These are phyloP conservation scores for Avena eriantha DNA, from an alignment of 176 grass and related monocot genomes.

Conservation along the genomic window DNA sequence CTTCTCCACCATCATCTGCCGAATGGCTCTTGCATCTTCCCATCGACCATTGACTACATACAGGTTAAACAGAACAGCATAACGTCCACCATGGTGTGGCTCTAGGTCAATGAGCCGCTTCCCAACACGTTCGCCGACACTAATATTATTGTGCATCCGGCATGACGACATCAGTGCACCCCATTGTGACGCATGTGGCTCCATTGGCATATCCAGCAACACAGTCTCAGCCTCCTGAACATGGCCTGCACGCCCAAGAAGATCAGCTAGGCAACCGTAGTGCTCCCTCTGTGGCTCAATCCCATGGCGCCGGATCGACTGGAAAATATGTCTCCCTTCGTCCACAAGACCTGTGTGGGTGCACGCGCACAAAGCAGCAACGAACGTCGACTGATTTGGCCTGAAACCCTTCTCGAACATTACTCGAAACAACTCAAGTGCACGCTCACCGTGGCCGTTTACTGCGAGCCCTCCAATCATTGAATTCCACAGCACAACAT, in stretches of 20 bases:
- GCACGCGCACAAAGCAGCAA: slow-evolving; percentile 63
- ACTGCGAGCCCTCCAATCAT: slow-evolving; percentile 71
- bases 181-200: slow-evolving; percentile 71
- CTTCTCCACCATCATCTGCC: slow-evolving; percentile 53
- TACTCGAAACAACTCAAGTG: slow-evolving; percentile 49
- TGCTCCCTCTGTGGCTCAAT: slow-evolving; percentile 68
- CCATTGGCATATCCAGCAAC: slow-evolving; percentile 73
- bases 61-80: slow-evolving; percentile 64
- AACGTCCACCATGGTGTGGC: slow-evolving; percentile 66
- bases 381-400: slow-evolving; percentile 56
- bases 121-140: slow-evolving; percentile 60
- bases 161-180: slow-evolving; percentile 72
- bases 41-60: slow-evolving; percentile 59
- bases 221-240: slow-evolving; percentile 59
- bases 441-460: slow-evolving; percentile 45
- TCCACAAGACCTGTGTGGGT: slow-evolving; percentile 57
- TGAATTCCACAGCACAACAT: slow-evolving; percentile 70
- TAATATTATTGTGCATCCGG: slow-evolving; percentile 49
- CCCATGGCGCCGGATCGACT: slow-evolving; percentile 23
- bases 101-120: slow-evolving; percentile 66
- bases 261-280: slow-evolving; percentile 65
- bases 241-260: slow-evolving; percentile 54
- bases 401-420: slow-evolving; percentile 50
- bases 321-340: slow-evolving; percentile 54
- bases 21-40: slow-evolving; percentile 56